These are phyloP conservation scores for Suillus ampliporus DNA, from an alignment of 768 basidiomycete species.

Conservation along the genomic window DNA sequence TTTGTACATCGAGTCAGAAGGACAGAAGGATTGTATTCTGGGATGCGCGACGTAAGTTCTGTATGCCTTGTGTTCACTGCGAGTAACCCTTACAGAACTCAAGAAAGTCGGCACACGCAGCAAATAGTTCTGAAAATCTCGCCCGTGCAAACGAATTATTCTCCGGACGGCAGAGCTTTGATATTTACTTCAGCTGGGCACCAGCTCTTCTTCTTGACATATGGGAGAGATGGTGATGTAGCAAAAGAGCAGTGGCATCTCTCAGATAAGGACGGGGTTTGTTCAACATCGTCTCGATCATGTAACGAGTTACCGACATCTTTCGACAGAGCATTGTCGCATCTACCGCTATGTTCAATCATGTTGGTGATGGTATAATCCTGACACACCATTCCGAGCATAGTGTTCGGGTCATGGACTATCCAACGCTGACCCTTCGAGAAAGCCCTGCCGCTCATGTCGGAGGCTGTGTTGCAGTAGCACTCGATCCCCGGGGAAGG, in stretches of 20 bases:
- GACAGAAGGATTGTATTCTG: slow-evolving; percentile 81
- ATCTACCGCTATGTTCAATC: slow-evolving; percentile 77
- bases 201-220: slow-evolving; percentile 65
- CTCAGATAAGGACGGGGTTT: slow-evolving; percentile 38
- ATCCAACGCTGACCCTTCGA: slow-evolving; percentile 61
- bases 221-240: slow-evolving; percentile 58
- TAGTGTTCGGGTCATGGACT: slow-evolving; percentile 71
- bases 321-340: slow-evolving; percentile 49
- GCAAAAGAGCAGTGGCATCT: slow-evolving; percentile 55
- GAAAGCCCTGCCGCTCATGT: slow-evolving; percentile 78
- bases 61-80: background rate
- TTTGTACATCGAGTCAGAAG: slow-evolving; percentile 79
- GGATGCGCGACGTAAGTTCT: slow-evolving; percentile 77
- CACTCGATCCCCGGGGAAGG: slow-evolving; percentile 82
- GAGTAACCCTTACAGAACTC: slow-evolving; percentile 16
- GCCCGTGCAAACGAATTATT: slow-evolving; percentile 70
- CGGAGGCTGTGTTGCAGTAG: slow-evolving; percentile 77
- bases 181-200: slow-evolving; percentile 66
- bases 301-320: slow-evolving; percentile 1
- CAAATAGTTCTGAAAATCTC: slow-evolving; percentile 61
- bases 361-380: slow-evolving; percentile 73
- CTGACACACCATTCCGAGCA: slow-evolving; percentile 68
- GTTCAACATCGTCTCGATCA: background rate
- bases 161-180: slow-evolving; percentile 72
- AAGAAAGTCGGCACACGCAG: slow-evolving; percentile 76